These are phyloP conservation scores for Lasiodiplodia sp. DNA, from an alignment of 2,329 filamentous ascomycete species.

Conservation along the genomic window DNA sequence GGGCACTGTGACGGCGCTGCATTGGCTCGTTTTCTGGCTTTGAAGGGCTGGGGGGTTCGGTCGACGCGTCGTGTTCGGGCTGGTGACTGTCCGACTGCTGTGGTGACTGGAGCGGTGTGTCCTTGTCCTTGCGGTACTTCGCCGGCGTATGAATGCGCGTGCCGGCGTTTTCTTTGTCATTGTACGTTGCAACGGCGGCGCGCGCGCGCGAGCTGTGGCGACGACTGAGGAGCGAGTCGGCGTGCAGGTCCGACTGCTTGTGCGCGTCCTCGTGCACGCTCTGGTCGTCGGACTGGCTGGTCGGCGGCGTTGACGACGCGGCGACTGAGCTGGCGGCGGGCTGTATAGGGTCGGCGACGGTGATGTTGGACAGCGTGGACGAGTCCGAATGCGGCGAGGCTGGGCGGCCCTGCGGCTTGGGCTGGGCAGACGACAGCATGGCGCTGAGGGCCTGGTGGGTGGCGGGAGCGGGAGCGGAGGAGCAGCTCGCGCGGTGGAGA, in stretches of 20 bases:
- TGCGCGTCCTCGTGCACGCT: slow-evolving; percentile 58
- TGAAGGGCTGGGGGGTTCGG: slow-evolving; percentile 32
- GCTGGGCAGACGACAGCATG: slow-evolving; percentile 23
- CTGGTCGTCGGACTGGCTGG: slow-evolving; percentile 67
- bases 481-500: slow-evolving; percentile 26
- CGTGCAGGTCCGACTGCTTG: slow-evolving; percentile 21
- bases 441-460: slow-evolving; percentile 3
- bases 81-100: slow-evolving; percentile 32
- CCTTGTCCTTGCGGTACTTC: slow-evolving; percentile 45
- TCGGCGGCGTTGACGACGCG: slow-evolving; percentile 69
- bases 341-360: slow-evolving; percentile 43
- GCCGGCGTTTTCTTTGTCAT: slow-evolving; percentile 68
- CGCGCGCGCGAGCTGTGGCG: slow-evolving; percentile 63
- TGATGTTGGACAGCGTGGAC: slow-evolving; percentile 52
- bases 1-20: slow-evolving; percentile 57
- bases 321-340: slow-evolving; percentile 51
- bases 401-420: slow-evolving; percentile 7
- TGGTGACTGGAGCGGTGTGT: slow-evolving; percentile 19
- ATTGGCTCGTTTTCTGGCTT: slow-evolving; percentile 37
- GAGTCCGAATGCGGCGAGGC: slow-evolving; percentile 35
- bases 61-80: slow-evolving; percentile 39
- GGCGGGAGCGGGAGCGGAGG: slow-evolving; percentile 15
- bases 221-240: neutral
- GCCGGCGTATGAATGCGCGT: slow-evolving; percentile 66
- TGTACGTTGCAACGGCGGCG: slow-evolving; percentile 68